Evolutionary conservation across 306 rosid species (phyloP).

Genomic region (Senna siamea): DNA sequence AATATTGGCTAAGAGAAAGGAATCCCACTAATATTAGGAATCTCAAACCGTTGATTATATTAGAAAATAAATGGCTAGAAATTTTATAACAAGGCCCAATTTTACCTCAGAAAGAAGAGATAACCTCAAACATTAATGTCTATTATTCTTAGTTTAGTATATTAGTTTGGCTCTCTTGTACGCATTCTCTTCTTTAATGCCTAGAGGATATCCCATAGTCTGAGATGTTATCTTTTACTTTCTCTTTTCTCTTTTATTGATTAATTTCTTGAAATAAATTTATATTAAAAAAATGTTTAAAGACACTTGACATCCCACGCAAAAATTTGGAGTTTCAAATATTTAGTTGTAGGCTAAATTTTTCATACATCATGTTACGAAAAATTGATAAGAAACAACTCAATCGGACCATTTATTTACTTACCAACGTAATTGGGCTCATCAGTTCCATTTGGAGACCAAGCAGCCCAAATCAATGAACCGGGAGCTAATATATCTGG

Average conservation of each 20-base stretch:
- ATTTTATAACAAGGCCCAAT: neutral
- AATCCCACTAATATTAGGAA: constrained; percentile 24
- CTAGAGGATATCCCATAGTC: constrained; percentile 12
- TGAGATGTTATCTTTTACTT: too few species aligned
- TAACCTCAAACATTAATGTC: constrained; percentile 1
- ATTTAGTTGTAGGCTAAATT: neutral
- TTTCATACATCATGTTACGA: constrained; percentile 27
- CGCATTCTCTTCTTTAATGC: constrained; percentile 14
- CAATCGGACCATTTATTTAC: constrained; percentile 45
- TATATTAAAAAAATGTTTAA: too few species aligned
- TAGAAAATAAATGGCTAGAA: neutral
- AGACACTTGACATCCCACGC: too few species aligned
- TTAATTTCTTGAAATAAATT: too few species aligned
- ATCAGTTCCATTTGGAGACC: constrained; percentile 99
- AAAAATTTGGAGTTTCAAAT: neutral
- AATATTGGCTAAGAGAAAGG: neutral
- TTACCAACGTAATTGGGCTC: constrained; percentile 88
- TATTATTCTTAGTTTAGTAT: constrained; percentile 6
- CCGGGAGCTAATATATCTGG: constrained; percentile 99
- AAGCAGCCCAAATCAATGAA: constrained; percentile 97
- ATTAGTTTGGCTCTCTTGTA: constrained; percentile 21
- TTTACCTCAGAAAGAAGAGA: constrained; percentile 16
- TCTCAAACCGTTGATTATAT: neutral
- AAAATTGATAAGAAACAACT: neutral
- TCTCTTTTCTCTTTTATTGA: too few species aligned